Evolutionary conservation across 495 filamentous ascomycete species (phyloP), one percentile per base, ranked within the genome.

Genomic region (Emericellopsis terricola): DNA sequence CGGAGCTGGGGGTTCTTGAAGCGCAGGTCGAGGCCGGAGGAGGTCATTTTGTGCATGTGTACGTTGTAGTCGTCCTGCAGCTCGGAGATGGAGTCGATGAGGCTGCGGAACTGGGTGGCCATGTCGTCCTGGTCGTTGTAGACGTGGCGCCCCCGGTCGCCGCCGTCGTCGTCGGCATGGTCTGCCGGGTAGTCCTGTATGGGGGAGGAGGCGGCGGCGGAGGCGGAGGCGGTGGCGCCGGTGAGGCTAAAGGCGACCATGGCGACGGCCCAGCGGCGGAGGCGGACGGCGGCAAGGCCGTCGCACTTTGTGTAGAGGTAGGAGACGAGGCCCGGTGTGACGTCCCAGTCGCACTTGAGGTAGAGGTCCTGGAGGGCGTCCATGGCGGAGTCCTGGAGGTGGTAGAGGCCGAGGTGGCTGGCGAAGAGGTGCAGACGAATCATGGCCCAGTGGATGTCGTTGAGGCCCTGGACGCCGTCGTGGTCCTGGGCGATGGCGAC

Each of bases 1-100:
- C 60, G 42, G 10, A 65, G 50, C 43, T 62, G 60, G 0, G 61
- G 61, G 45, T 64, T 64, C 48, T 65, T 65, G 42, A 62, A 48
- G 36, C 53, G 47, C 33, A 57, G 40, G 38, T 64, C 57, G 19
- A 59, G 51, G 26, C 57, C 47, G 38, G 50, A 51, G 31, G 45
- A 42, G 5, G 43, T 38, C 51, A 64, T 57, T 45, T 60, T 62
- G 20, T 41, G 39, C 3, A 60, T 44, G 40, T 65, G 60, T 24
- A 41, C 46, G 30, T 45, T 33, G 40, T 62, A 65, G 31, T 65
- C 61, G 29, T 49, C 51, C 32, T 36, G 38, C 17, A 64, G 48
- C 29, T 49, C 49, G 5, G 56, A 51, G 30, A 49, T 56, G 6
- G 39, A 32, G 21, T 47, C 41, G 34, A 65, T 57, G 11, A 62